Evolutionary conservation across 805 yeast genomes (phyloP).

Genomic region (Novakomyces olei): DNA sequence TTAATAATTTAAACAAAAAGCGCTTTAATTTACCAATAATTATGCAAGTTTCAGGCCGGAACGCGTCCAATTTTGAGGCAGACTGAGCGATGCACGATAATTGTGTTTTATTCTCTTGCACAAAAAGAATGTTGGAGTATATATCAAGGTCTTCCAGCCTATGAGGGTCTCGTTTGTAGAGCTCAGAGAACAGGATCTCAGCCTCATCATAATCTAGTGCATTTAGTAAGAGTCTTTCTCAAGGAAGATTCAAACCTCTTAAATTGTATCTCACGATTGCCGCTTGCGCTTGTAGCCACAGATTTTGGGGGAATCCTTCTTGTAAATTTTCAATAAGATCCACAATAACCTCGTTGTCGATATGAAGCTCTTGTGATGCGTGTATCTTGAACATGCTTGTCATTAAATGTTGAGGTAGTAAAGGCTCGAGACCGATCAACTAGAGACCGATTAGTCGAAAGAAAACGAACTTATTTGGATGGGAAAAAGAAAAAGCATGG

Average conservation of each 20-base stretch:
- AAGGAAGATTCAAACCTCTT: slow-evolving; percentile 2
- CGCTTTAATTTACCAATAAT: too few species aligned
- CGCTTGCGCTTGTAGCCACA: slow-evolving; percentile 55
- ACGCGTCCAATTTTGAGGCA: slow-evolving; percentile 59
- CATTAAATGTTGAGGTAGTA: slow-evolving; percentile 15
- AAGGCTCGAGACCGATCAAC: slow-evolving; percentile 3
- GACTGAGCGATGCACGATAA: slow-evolving; percentile 70
- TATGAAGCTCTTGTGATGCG: slow-evolving; percentile 58
- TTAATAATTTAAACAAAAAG: too few species aligned
- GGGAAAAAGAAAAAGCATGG: not conserved
- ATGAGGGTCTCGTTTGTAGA: slow-evolving; percentile 54
- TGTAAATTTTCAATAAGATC: slow-evolving; percentile 29
- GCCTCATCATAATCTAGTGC: slow-evolving; percentile 65
- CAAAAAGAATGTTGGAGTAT: slow-evolving; percentile 85
- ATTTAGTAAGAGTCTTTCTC: not conserved
- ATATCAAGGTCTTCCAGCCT: slow-evolving; percentile 79
- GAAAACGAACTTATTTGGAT: not conserved
- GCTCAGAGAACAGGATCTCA: slow-evolving; percentile 53
- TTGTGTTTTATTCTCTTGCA: slow-evolving; percentile 72
- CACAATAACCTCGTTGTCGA: slow-evolving; percentile 27
- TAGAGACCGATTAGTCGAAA: not conserved
- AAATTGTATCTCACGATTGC: slow-evolving; percentile 62
- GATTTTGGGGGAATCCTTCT: slow-evolving; percentile 44
- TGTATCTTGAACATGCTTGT: slow-evolving; percentile 41
- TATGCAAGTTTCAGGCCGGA: slow-evolving; percentile 86